Evolutionary conservation across 768 basidiomycete genomes (phyloP), one percentile per base, ranked within the genome.

Genomic region (Pisolithus albus): DNA sequence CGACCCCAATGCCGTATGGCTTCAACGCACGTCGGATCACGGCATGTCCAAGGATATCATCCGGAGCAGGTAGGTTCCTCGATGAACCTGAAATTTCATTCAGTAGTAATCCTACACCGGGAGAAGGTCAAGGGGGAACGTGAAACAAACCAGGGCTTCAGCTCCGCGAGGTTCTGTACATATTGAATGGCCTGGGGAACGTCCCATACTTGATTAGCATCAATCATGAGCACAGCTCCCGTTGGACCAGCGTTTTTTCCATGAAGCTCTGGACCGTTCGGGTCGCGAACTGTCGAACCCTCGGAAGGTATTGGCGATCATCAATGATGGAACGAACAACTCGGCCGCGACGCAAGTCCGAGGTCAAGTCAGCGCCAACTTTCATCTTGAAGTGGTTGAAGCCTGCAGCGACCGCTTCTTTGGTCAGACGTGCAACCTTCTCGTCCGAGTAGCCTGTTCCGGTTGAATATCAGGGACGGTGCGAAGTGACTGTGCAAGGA

Each of bases 301-400:
- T 75, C 60, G 11, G 90, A 38, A 91, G 80, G 64, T 88, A 83
- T 55, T 82, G 79, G 4, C 92, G 90, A 71, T 97, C 84, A 62
- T 98, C 95, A 65, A 98, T 96, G 69, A 97, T 88, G 44, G 88
- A 90, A 51, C 95, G 84, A 59, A 98, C 94, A 61, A 97, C 77
- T 60, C 78, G 80, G 19, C 92, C 91, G 49, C 94, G 84, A 46
- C 92, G 85, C 47, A 93, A 73, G 69, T 96, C 95, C 64, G 85
- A 82, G 37, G 82, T 79, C 51, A 80, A 75, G 69, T 88, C 77
- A 23, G 87, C 85, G 49, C 95, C 95, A 57, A 98, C 95, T 74
- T 97, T 98, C 85, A 97, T 93, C 72, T 97, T 97, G 81, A 98
- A 98, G 72, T 96, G 93, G 72, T 91, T 95, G 80, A 98, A 98